Evolutionary conservation across 2,329 filamentous ascomycete species (phyloP).

Genomic region (Colletotrichum magnum): DNA sequence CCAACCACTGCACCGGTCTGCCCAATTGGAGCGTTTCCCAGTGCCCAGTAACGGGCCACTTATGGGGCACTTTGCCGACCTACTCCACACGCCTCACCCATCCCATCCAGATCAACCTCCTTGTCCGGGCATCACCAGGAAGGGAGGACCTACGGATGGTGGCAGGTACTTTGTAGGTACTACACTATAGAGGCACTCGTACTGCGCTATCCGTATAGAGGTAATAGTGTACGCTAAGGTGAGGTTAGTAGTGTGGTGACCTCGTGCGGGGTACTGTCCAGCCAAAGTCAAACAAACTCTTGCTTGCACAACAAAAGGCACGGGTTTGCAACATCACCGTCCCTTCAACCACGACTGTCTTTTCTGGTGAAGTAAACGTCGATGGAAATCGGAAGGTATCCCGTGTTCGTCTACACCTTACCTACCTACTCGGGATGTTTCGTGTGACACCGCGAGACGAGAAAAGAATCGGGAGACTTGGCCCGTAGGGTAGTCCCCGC

Average conservation of each 20-base stretch:
- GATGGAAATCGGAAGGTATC: neutral
- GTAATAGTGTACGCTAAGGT: too few species aligned
- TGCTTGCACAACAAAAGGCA: conserved; percentile 5
- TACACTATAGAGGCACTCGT: too few species aligned
- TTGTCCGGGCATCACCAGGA: conserved; percentile 5
- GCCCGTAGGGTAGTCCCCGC: conserved; percentile 10
- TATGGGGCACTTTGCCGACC: conserved; percentile 19
- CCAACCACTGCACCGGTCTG: conserved; percentile 35
- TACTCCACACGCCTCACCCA: conserved; percentile 14
- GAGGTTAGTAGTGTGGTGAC: neutral
- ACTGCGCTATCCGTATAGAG: too few species aligned
- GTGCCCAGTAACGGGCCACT: conserved; percentile 19
- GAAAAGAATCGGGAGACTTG: conserved; percentile 13
- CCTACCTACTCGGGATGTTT: conserved; percentile 17
- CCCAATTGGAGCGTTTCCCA: conserved; percentile 20
- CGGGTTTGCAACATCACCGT: conserved; percentile 6
- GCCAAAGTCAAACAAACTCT: neutral
- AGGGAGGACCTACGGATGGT: neutral
- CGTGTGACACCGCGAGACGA: neutral
- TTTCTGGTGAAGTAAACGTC: neutral
- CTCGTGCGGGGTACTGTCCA: conserved; percentile 36
- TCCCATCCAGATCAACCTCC: conserved; percentile 31
- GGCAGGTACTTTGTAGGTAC: neutral
- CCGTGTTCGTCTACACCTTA: neutral
- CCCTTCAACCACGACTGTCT: neutral